Conservation (phyloP, 164 flowering plant genomes). For the Vitis rupestris region DNA sequence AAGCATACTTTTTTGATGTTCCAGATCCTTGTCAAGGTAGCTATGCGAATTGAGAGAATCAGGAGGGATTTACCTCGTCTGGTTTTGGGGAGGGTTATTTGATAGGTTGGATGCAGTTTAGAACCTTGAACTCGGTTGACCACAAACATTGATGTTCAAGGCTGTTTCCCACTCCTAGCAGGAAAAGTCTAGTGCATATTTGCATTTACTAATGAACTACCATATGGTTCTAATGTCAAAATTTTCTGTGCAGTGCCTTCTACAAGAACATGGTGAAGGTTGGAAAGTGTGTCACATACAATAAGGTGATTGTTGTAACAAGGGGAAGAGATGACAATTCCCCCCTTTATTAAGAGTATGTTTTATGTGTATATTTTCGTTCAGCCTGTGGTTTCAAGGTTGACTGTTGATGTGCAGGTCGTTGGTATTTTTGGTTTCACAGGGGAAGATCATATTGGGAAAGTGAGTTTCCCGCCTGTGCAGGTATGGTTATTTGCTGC, state of each 20-base stretch:
- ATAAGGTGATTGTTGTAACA: conserved; percentile 51
- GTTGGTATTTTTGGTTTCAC: conserved; percentile 89
- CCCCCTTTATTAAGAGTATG: too few relatives aligned
- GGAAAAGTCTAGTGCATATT: neutral
- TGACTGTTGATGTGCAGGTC: conserved; percentile 43
- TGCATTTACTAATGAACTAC: neutral
- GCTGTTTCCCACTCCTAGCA: neutral
- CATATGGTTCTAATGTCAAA: neutral
- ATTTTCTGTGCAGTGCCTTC: conserved; percentile 59
- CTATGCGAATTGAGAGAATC: too few relatives aligned
- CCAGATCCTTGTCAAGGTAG: too few relatives aligned
- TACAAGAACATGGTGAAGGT: conserved; percentile 89
- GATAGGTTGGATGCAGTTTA: neutral
- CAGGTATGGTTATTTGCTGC: conserved; percentile 50
- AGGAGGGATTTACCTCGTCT: too few relatives aligned
- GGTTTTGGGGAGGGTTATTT: too few relatives aligned
- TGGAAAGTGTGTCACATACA: conserved; percentile 80
- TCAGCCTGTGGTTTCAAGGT: neutral
- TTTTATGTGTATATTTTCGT: neutral
- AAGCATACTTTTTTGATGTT: too few relatives aligned
- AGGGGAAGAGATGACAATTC: neutral
- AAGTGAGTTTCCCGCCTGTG: conserved; percentile 82
- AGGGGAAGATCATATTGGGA: conserved; percentile 92
- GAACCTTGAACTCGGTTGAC: neutral
- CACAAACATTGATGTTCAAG: neutral